Base-by-base conservation (phyloP, 2,329 filamentous ascomycete species). In the Cladophialophora psammophila region DNA sequence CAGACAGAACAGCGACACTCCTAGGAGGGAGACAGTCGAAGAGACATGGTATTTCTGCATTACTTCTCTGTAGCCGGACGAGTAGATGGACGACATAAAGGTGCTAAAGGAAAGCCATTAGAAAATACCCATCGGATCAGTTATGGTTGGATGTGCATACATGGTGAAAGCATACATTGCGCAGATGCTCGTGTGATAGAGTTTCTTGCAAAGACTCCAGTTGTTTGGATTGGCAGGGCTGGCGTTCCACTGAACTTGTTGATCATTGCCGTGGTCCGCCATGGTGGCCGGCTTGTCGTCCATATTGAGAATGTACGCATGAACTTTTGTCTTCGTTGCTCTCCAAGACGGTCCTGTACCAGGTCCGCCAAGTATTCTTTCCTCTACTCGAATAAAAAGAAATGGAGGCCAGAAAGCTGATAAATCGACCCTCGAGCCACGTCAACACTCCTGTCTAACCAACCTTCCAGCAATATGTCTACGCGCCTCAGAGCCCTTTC, bases 1-100 rank as follows among this genome's bases (percentile, higher is more conserved):
- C 7, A 91, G 78, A 20, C 91, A 88, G 79, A 88, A 92, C 57
- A 91, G 82, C 0, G 89, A 88, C 0, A 91, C 84, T 20, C 89
- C 89, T 7, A 92, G 79, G 5, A 90, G 63, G 15, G 76, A 69
- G 3, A 74, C 70, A 1, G 73, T 74, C 9, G 70, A 68, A 1
- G 73, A 74, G 31, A 76, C 73, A 15, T 72, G 26, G 66, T 76
- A 77, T 31, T 68, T 64, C 26, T 69, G 75, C 56, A 87, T 86
- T 45, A 91, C 87, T 73, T 90, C 86, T 3, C 76, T 74, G 18
- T 84, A 85, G 32, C 72, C 74, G 1, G 75, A 73, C 1, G 76
- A 71, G 61, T 77, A 77, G n/a, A 75, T 72, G 6, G 76, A 76
- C 9, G 75, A 74, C 13, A 71, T 74, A 6, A 77, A 71, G 13